These are phyloP conservation scores for Asterophora lycoperdoides DNA, from an alignment of 768 basidiomycete species.

Conservation along the genomic window DNA sequence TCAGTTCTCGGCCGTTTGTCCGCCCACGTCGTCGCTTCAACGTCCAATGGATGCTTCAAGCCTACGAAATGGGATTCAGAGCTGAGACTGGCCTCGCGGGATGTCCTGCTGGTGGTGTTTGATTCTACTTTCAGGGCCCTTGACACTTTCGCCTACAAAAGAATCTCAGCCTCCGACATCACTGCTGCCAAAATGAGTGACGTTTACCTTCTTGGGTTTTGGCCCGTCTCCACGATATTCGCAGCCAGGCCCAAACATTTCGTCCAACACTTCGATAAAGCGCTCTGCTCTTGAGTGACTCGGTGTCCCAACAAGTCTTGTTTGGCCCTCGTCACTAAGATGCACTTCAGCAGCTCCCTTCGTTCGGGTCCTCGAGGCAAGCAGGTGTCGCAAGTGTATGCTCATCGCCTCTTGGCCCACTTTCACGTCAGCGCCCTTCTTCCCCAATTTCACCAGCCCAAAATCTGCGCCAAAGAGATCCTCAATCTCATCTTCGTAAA, in stretches of 20 bases:
- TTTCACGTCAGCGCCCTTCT: not conserved
- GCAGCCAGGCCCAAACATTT: not conserved
- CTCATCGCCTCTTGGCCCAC: not conserved
- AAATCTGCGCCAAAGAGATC: not conserved
- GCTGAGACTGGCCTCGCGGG: not conserved
- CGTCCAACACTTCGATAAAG: slow-evolving; percentile 1
- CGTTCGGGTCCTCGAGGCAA: not conserved
- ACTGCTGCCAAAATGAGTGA: not conserved
- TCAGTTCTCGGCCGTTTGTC: not conserved
- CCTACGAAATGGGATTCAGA: not conserved
- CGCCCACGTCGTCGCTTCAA: not conserved
- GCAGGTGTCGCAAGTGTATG: slow-evolving; percentile 6
- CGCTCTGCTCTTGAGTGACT: not conserved
- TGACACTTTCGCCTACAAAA: not conserved
- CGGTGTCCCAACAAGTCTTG: not conserved
- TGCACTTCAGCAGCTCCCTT: not conserved
- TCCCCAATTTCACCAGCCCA: not conserved
- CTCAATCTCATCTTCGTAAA: not conserved
- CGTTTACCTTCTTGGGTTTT: not conserved
- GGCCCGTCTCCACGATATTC: not conserved
- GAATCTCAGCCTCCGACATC: not conserved
- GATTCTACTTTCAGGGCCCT: not conserved
- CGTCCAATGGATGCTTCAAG: not conserved
- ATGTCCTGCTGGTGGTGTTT: not conserved
- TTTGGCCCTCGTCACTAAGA: not conserved